Conservation (phyloP, 768 basidiomycete genomes). For the Boletus vermiculosoides region DNA sequence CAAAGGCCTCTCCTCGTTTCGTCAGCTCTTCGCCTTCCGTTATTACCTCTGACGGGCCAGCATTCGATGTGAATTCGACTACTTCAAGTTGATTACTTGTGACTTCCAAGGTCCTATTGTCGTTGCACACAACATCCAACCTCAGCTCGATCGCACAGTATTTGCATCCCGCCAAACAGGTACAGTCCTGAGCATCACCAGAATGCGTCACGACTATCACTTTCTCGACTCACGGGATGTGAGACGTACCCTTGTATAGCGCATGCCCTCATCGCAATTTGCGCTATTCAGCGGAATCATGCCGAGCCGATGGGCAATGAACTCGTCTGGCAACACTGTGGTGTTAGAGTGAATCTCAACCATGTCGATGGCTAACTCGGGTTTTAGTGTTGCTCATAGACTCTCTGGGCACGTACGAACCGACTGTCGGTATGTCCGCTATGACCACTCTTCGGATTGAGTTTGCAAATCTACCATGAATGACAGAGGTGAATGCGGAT, state of each 20-base stretch:
- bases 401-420: conserved; percentile 45
- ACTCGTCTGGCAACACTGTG: conserved; percentile 93
- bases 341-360: conserved; percentile 92
- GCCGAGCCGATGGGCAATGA: conserved; percentile 93
- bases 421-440: conserved; percentile 94
- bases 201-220: neutral
- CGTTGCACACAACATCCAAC: conserved; percentile 74
- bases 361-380: conserved; percentile 83
- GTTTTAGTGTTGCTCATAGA: conserved; percentile 4
- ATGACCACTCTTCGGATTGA: conserved; percentile 92
- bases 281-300: conserved; percentile 88
- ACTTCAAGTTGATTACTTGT: conserved; percentile 84
- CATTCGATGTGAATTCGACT: conserved; percentile 39
- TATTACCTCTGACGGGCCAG: conserved; percentile 35
- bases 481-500: conserved; percentile 12
- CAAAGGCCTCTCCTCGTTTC: conserved; percentile 74
- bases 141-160: conserved; percentile 83
- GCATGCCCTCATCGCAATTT: conserved; percentile 86
- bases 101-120: conserved; percentile 74
- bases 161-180: conserved; percentile 78
- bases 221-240: neutral
- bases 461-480: conserved; percentile 75
- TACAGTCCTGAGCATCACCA: conserved; percentile 72
- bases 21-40: conserved; percentile 65
- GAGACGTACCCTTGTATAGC: conserved; percentile 64